Base-by-base conservation (phyloP, 2,329 filamentous ascomycete species). In the Calcarisporium arbuscula region DNA sequence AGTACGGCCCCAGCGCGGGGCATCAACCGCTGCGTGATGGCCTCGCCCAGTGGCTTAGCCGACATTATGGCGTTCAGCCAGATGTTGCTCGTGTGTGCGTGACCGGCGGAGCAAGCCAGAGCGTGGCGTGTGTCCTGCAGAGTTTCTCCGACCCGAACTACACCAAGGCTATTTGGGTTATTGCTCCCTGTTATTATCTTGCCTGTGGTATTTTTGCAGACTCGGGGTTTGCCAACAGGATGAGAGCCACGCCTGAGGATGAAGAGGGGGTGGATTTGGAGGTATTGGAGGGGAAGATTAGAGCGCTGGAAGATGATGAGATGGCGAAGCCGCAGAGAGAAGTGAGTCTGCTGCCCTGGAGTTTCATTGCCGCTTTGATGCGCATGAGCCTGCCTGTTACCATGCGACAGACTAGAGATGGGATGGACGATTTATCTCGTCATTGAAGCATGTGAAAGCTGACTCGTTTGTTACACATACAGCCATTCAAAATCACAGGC, bases 151-250 rank as follows among this genome's bases (percentile, higher is more conserved):
- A 95, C 54, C 83, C 85, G 1, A 59, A 67, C 3, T 82, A 80
- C 50, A 95, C 89, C 2, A 67, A 73, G 29, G 77, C 77, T 45
- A 68, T 94, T 8, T 95, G 85, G 83, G 74, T 89, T 58, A 77
- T 88, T 2, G 78, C 82, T 15, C 89, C 89, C 5, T 82, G 82
- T 30, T 95, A 94, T 54, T 84, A 86, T 58, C 67, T 94, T n/a
- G 84, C 80, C 0, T 88, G 84, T 50, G 72, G 80, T n/a, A 85
- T 94, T 36, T 88, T 95, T 50, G 79, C 84, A 38, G 89, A 95
- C 58, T 70, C 80, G 5, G 83, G 86, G 1, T 87, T 94, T 45
- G 65, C 67, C 5, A 72, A 72, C 4, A 74, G 78, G 22, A 52
- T 94, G 51, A 70, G 70, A 32, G 82, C 78, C 2, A 72, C 89